These are phyloP conservation scores for Penicillium crustosum DNA, from an alignment of 2,329 filamentous ascomycete species.

Conservation along the genomic window DNA sequence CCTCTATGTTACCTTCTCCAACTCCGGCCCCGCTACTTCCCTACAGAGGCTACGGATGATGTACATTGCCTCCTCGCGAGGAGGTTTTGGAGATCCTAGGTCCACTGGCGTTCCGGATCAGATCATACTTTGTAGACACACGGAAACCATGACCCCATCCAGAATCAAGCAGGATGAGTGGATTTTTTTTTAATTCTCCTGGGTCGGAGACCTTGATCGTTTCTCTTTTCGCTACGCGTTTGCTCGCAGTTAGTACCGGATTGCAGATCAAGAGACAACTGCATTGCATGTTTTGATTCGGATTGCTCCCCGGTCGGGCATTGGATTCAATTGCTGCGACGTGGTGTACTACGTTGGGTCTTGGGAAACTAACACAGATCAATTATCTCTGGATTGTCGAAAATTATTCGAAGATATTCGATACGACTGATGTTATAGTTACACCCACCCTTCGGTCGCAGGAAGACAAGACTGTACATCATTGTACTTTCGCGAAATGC, in stretches of 20 bases:
- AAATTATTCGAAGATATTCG: background rate
- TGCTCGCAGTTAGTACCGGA: no score
- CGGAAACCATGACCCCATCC: background rate
- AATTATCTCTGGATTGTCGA: background rate
- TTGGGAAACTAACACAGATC: background rate
- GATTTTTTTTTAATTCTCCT: background rate
- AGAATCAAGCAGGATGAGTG: background rate
- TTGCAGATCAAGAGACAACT: background rate
- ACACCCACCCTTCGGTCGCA: background rate
- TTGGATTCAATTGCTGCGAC: background rate
- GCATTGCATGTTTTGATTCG: background rate
- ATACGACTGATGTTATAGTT: background rate
- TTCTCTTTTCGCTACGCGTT: background rate
- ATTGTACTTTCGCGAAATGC: background rate
- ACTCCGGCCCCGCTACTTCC: slow-evolving; percentile 17
- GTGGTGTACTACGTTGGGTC: background rate
- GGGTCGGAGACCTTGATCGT: background rate
- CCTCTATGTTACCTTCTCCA: slow-evolving; percentile 17
- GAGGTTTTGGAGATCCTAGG: slow-evolving; percentile 21
- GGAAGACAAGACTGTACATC: background rate
- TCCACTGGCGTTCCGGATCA: slow-evolving; percentile 9
- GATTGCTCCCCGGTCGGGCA: background rate
- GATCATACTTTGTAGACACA: background rate
- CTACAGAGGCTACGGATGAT: background rate
- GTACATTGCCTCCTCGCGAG: slow-evolving; percentile 13